A percentile compares a stretch with the other conserved stretches of the same genome.
Conservation (phyloP, 331 rosid genomes). For the Pyrus hybrid region DNA sequence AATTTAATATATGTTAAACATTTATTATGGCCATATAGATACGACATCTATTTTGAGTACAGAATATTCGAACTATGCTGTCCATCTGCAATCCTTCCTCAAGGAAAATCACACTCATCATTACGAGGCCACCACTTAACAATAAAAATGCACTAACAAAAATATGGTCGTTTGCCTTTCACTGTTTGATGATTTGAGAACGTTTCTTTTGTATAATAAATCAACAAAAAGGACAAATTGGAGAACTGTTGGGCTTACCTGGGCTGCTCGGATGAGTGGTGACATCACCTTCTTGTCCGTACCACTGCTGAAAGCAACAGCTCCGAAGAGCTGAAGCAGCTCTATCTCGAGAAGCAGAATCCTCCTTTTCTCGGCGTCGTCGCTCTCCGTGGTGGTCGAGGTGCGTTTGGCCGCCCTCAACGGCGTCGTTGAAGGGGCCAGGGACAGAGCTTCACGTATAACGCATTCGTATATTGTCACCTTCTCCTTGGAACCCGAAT, state of each 20-base stretch:
- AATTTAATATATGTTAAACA: too few species aligned
- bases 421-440: conserved; percentile 2
- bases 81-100: too few species aligned
- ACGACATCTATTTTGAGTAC: too few species aligned
- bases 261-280: conserved; percentile 26
- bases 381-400: background rate
- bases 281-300: conserved; percentile 22
- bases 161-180: too few species aligned
- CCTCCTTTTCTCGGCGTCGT: conserved; percentile 20
- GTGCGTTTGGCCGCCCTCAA: background rate
- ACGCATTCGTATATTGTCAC: conserved; percentile 27
- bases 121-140: too few species aligned
- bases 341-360: conserved; percentile 27
- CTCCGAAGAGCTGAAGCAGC: conserved; percentile 33
- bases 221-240: background rate
- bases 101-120: too few species aligned
- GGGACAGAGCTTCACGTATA: conserved; percentile 22
- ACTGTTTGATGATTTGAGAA: background rate
- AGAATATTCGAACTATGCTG: too few species aligned
- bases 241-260: conserved; percentile 6
- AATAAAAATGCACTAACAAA: too few species aligned
- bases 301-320: conserved; percentile 9
- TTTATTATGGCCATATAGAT: fast-evolving
- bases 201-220: background rate
- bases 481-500: conserved; percentile 21